Conservation (phyloP, 495 filamentous ascomycete species). For the Viridothelium virens region DNA sequence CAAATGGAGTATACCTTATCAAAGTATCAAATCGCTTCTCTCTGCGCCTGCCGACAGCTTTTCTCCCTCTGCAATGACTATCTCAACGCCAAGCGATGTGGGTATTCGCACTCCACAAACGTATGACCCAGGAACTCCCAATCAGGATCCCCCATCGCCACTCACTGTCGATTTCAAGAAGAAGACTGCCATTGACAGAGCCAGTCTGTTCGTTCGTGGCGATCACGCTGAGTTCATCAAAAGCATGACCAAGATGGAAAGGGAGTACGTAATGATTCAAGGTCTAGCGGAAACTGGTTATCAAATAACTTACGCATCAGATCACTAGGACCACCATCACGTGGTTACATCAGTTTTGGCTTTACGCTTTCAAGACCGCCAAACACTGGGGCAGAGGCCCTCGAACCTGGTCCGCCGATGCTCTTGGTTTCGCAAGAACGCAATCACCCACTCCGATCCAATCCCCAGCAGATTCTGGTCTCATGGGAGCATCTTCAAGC, state of each 20-base stretch:
- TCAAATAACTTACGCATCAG: conserved; percentile 14
- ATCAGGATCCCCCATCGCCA: not conserved
- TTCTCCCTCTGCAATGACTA: not conserved
- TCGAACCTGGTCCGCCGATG: conserved; percentile 30
- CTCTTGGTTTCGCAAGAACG: conserved; percentile 23
- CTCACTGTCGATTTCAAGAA: not conserved
- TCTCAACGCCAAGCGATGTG: not conserved
- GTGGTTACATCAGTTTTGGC: conserved; percentile 41
- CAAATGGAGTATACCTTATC: conserved; percentile 33
- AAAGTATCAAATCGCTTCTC: conserved; percentile 22
- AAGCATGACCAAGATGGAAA: not conserved
- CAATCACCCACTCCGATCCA: not conserved
- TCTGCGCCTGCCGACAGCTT: not conserved
- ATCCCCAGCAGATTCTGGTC: not conserved
- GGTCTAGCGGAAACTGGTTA: not conserved
- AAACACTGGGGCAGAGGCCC: conserved; percentile 41
- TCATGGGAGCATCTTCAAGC: not conserved
- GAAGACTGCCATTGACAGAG: not conserved
- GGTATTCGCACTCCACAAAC: not conserved
- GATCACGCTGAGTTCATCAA: not conserved
- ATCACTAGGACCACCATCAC: conserved; percentile 27
- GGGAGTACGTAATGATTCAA: not conserved
- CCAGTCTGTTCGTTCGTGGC: not conserved
- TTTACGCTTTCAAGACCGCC: conserved; percentile 38
- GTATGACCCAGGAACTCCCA: not conserved